Base-by-base conservation (phyloP, 148 eudicot species). In the Fagopyrum esculentum region DNA sequence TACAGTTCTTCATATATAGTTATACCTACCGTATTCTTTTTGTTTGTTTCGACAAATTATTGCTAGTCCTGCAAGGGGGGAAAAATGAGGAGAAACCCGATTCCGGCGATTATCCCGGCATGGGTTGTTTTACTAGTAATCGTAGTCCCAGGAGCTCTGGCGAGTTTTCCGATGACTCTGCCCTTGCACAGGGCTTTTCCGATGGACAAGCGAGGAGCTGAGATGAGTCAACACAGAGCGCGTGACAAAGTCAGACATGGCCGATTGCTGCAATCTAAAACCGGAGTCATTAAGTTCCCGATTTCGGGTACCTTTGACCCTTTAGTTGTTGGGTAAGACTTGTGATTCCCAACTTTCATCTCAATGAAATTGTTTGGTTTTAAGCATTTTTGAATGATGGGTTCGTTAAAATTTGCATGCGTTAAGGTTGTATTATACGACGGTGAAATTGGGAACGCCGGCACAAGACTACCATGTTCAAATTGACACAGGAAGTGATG, bases 401-500 rank as follows among this genome's bases (percentile, higher is more conserved):
- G 9, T 19, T 55, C 9, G 35, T 16, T 54, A n/a, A 35, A 15
- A 4, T 57, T 57, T 17, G 26, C 4, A 19, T 17, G 11, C n/a
- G 9, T 1, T 16, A 15, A 92, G 97, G 96, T 84, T 95, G 57
- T 95, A 94, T 77, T 94, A 78, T 78, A 91, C 98, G 76, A 83
- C 84, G 79, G 93, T 94, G 69, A 81, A 84, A 84, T 56, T 94
- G 75, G 98, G 98, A 17, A 78, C 86, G 71, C 97, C 98, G 3
- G 83, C 97, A 61, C 89, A 86, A 78, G 95, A 88, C 57, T 94
- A 83, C 85, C 85, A 85, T 81, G 98, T 91, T 11, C 97, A 91
- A 78, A 94, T 94, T 74, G 98, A 94, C 84, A 94, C 98, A 1
- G 97, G 98, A 82, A 94, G 98, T 85, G 95, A 94, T 87, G 95